A percentile compares a stretch with the other conserved stretches of the same genome.
phyloP scores from a whole-genome alignment of 192 early-diverging fungal genomes.

The Podila minutissima region DNA sequence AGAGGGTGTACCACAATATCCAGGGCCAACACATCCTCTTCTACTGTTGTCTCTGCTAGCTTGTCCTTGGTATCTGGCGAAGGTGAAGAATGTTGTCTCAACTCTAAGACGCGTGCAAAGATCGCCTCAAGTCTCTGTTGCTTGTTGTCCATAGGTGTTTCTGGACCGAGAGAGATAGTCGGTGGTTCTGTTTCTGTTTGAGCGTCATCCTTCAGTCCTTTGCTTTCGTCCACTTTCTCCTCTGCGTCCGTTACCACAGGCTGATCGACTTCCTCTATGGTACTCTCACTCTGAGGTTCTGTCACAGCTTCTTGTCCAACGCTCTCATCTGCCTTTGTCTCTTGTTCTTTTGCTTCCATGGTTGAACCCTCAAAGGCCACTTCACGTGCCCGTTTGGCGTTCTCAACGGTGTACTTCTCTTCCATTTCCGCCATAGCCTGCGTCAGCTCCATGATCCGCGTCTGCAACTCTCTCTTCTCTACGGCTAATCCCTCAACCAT shows the following conservation, averaged over 20 bases:
- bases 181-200: background rate
- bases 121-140: background rate
- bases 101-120: background rate
- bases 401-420: background rate
- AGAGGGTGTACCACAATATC: conserved; percentile 9
- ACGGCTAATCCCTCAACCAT: conserved; percentile 28
- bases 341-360: background rate
- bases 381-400: background rate
- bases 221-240: background rate
- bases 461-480: conserved; percentile 34
- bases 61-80: background rate
- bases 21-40: conserved; percentile 15
- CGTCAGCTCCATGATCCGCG: conserved; percentile 17
- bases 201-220: background rate
- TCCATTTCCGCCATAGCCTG: background rate
- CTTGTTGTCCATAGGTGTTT: background rate
- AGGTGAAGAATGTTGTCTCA: background rate
- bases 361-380: background rate
- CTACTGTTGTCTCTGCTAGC: background rate
- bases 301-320: background rate
- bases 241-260: too few species aligned
- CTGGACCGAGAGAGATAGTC: background rate
- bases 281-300: background rate
- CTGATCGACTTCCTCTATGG: too few species aligned
- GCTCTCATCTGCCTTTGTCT: background rate